Evolutionary conservation across 208 protist species (phyloP).

Genomic region (Phytomonas francai): DNA sequence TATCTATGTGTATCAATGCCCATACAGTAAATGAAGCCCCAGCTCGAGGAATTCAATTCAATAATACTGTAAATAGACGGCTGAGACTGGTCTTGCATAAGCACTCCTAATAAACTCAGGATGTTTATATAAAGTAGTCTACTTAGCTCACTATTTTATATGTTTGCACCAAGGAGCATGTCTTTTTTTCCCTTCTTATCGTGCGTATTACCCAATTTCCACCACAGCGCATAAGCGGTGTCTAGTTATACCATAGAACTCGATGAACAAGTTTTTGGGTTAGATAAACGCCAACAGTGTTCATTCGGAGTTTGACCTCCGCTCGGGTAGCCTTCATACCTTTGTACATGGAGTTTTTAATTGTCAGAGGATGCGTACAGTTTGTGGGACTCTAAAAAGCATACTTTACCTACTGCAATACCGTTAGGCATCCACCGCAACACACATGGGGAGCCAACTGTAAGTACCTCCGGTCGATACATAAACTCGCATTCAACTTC

Average conservation of each 20-base stretch:
- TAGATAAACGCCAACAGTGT: too few relatives aligned
- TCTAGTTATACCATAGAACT: too few relatives aligned
- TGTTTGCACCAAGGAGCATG: neutral
- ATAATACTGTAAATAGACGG: neutral
- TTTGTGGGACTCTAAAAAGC: slow-evolving; percentile 4
- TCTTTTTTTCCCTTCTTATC: too few relatives aligned
- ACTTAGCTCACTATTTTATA: neutral
- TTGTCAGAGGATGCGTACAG: slow-evolving; percentile 11
- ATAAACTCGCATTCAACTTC: slow-evolving; percentile 43
- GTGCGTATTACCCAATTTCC: too few relatives aligned
- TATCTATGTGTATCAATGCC: neutral
- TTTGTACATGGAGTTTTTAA: neutral
- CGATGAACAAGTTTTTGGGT: too few relatives aligned
- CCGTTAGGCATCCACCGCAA: slow-evolving; percentile 72
- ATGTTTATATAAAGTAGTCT: neutral
- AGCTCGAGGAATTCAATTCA: neutral
- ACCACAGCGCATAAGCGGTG: too few relatives aligned
- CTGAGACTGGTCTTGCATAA: neutral
- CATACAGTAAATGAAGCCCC: neutral
- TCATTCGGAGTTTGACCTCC: neutral
- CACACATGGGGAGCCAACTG: slow-evolving; percentile 38
- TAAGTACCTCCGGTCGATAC: slow-evolving; percentile 72
- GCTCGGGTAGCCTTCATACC: neutral
- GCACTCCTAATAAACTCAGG: neutral
- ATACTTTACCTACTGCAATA: slow-evolving; percentile 44